Evolutionary conservation across 2,329 filamentous ascomycete genomes (phyloP).

Genomic region (Penicillium sp.): DNA sequence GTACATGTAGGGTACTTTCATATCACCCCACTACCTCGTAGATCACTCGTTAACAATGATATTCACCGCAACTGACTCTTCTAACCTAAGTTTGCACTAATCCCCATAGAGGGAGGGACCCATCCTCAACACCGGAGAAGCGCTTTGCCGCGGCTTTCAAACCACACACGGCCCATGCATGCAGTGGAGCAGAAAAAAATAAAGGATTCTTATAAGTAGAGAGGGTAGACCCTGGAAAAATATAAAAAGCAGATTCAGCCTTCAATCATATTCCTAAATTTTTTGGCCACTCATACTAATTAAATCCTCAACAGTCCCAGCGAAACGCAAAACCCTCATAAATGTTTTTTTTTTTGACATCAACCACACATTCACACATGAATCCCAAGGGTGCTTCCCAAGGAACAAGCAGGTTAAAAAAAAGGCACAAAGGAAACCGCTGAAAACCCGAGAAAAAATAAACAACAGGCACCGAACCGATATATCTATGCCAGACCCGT

Average conservation of each 20-base stretch:
- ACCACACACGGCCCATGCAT: not conserved
- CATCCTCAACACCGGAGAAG: conserved; percentile 4
- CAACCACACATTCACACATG: conserved; percentile 7
- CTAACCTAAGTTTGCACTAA: not conserved
- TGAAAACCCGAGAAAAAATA: conserved; percentile 10
- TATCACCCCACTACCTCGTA: not conserved
- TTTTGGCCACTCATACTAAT: not conserved
- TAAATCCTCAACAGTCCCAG: not conserved
- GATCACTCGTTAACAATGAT: not conserved
- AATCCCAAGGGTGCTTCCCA: not conserved
- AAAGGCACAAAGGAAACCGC: conserved; percentile 9
- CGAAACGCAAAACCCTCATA: conserved; percentile 1
- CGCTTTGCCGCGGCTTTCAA: conserved; percentile 3
- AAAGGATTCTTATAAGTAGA: not conserved
- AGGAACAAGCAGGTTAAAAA: conserved; percentile 1
- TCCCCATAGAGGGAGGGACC: not conserved
- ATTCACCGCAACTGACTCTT: not conserved
- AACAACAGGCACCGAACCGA: conserved; percentile 2
- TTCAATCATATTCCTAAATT: not conserved
- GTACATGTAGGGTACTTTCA: not conserved
- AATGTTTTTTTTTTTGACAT: conserved; percentile 8
- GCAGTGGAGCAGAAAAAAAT: conserved; percentile 5
- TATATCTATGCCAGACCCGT: conserved; percentile 8
- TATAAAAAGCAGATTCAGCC: not conserved
- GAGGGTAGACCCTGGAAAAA: not conserved